Conservation (phyloP, 257 asterid genomes). For the Schizonepeta tenuifolia region DNA sequence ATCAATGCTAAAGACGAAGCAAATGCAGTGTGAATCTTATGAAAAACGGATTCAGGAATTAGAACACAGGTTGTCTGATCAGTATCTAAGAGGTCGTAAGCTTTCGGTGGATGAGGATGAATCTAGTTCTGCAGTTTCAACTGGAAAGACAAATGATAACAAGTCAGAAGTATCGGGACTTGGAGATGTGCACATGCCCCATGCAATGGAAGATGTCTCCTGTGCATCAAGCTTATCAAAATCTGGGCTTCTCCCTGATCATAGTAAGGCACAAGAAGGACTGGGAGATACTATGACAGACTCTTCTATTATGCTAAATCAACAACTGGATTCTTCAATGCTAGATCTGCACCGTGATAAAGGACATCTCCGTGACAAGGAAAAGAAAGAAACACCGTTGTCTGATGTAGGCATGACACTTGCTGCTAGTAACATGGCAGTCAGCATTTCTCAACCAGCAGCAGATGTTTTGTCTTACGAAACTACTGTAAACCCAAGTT, state of each 20-base stretch:
- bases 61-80: conserved; percentile 89
- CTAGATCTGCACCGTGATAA: conserved; percentile 69
- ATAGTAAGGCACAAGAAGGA: conserved; percentile 62
- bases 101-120: conserved; percentile 50
- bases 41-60: conserved; percentile 92
- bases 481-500: conserved; percentile 41
- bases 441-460: conserved; percentile 69
- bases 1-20: conserved; percentile 70
- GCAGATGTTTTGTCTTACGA: conserved; percentile 47
- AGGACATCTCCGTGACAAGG: conserved; percentile 53
- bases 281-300: conserved; percentile 82
- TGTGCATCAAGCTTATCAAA: conserved; percentile 60
- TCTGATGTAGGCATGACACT: conserved; percentile 53
- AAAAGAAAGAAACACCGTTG: conserved; percentile 47
- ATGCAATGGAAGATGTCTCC: conserved; percentile 65
- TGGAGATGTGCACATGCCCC: conserved; percentile 54
- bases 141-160: conserved; percentile 56
- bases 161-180: conserved; percentile 65
- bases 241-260: conserved; percentile 52
- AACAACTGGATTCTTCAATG: conserved; percentile 90
- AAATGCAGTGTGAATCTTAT: conserved; percentile 82
- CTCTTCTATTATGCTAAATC: conserved; percentile 65
- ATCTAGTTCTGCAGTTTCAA: conserved; percentile 46
- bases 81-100: conserved; percentile 51
- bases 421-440: conserved; percentile 73